Base-by-base conservation (phyloP, 345 rosid species). In the Salix udensis region DNA sequence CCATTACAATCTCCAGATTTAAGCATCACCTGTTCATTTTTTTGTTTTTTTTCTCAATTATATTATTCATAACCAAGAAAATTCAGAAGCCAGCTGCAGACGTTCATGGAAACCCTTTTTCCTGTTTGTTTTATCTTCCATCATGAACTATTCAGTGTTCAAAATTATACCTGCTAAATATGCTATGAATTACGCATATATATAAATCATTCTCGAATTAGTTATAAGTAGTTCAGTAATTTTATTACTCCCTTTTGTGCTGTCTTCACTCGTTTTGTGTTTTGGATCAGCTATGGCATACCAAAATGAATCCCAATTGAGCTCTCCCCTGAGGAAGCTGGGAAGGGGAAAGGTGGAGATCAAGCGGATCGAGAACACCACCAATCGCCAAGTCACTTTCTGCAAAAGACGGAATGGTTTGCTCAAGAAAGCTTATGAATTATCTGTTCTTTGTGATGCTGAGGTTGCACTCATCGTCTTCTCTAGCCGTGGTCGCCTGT, bases 291-390 rank as follows among this genome's bases (percentile, higher is more conserved):
- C 73, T 7, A 68, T 68, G 78, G 72, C 67, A 6, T 85, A 83
- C 72, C 90, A 78, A 12, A 75, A 78, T 39, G 88, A 88, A 70
- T 71, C 87, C 8, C 44, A 72, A 46, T 90, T 83, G 67, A 76
- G 68, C 40, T 88, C 91, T 52, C 87, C 92, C 16, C 85, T 79
- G 92, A 93, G 90, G 85, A 93, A 89, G 80, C 81, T 85, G 28
- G 99, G 98, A 7, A 90, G 99, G 81, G 99, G 99, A 69, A 96
- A 96, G 96, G 94, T 96, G 82, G 99, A 92, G 89, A 96, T 96
- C 92, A 96, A 96, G 89, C 90, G 99, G 93, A 96, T 96, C 91
- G 99, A 96, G 78, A 96, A 96, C 94, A 96, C 99, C 1, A 93
- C 98, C 1, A 96, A 93, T 77, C 93, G 99, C 37, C 99, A 96